Percentiles rank a stretch among this genome's conserved stretches.
Conservation (phyloP, 208 protist genomes). For the Leishmania gerbilli region DNA sequence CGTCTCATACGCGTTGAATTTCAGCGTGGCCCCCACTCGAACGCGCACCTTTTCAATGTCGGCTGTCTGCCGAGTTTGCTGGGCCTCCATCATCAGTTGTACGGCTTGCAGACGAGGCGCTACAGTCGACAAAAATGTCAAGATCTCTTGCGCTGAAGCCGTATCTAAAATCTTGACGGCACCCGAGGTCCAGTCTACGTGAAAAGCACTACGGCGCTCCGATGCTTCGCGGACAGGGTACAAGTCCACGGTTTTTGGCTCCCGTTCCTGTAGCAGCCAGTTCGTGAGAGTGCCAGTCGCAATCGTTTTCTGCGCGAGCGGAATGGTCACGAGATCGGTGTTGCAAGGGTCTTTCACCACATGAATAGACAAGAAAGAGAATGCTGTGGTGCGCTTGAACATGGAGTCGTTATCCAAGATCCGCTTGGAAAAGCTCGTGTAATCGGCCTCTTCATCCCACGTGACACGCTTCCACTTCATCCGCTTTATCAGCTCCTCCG, state of each 20-base stretch:
- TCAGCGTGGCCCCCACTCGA: conserved; percentile 69
- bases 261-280: conserved; percentile 79
- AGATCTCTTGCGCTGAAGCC: conserved; percentile 82
- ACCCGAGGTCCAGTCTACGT: conserved; percentile 86
- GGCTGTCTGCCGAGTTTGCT: conserved; percentile 65
- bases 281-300: conserved; percentile 69
- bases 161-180: conserved; percentile 89
- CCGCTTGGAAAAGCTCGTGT: conserved; percentile 79
- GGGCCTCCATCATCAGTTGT: conserved; percentile 87
- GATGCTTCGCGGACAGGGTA: conserved; percentile 36
- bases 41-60: conserved; percentile 79
- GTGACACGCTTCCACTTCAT: conserved; percentile 95
- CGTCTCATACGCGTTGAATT: conserved; percentile 82
- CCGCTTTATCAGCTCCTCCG: conserved; percentile 83
- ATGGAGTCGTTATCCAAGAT: conserved; percentile 85
- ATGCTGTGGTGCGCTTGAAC: conserved; percentile 80
- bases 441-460: conserved; percentile 91
- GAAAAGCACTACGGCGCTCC: conserved; percentile 60
- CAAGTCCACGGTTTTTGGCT: conserved; percentile 52
- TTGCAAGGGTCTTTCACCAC: conserved; percentile 74
- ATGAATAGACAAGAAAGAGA: conserved; percentile 92
- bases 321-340: conserved; percentile 50
- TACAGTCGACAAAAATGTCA: conserved; percentile 84
- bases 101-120: conserved; percentile 88
- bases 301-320: conserved; percentile 43